phyloP scores from a whole-genome alignment of 768 basidiomycete species.

The Agrocybe pediades region DNA sequence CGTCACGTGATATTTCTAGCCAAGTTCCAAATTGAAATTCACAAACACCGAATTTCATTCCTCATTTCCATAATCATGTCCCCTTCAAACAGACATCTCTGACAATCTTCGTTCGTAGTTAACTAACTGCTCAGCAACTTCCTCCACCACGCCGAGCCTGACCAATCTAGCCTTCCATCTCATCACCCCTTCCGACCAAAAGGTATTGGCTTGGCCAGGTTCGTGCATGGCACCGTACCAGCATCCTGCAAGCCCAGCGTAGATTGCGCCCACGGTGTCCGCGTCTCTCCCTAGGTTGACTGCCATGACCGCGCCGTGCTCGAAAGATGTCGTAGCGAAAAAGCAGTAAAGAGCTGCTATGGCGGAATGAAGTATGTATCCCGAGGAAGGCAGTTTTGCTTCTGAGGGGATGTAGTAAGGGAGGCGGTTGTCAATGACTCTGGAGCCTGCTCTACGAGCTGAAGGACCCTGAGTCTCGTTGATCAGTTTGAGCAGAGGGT shows the following conservation, averaged over 20 bases:
- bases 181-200: constrained; percentile 39
- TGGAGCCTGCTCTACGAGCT: constrained; percentile 2
- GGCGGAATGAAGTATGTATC: constrained; percentile 41
- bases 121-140: constrained; percentile 37
- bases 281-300: constrained; percentile 47
- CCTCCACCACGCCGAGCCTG: constrained; percentile 33
- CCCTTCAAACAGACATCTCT: too few species aligned
- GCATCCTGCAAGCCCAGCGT: constrained; percentile 44
- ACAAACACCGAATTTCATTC: too few species aligned
- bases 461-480: constrained; percentile 22
- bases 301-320: constrained; percentile 45
- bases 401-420: constrained; percentile 32
- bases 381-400: constrained; percentile 34
- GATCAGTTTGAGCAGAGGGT: constrained; percentile 41
- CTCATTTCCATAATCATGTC: too few species aligned
- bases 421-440: constrained; percentile 12
- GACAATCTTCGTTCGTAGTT: constrained; percentile 21
- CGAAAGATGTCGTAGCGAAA: constrained; percentile 42
- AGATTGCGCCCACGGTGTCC: constrained; percentile 47
- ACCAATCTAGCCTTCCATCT: constrained; percentile 36
- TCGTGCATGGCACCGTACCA: constrained; percentile 40
- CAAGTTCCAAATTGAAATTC: too few species aligned
- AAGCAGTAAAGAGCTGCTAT: constrained; percentile 48
- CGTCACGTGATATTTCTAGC: too few species aligned
- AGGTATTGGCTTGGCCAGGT: constrained; percentile 20